Evolutionary conservation across 1,284 basidiomycete species (phyloP).

Genomic region (Afroboletus lepidellus): DNA sequence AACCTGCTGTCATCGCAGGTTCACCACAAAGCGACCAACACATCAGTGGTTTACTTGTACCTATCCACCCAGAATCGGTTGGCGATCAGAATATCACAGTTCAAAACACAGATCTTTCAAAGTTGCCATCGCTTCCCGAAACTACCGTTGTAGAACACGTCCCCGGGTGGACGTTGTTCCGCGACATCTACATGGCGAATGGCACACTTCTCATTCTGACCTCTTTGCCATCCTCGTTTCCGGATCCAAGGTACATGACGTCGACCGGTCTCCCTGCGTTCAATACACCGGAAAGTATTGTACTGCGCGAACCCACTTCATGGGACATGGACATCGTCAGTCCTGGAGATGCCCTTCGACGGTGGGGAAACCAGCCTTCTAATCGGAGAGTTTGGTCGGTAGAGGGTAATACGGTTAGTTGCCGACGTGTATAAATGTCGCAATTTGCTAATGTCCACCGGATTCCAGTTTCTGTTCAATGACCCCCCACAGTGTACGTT

Average conservation of each 20-base stretch:
- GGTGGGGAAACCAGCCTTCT: conserved; percentile 52
- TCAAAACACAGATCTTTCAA: conserved; percentile 6
- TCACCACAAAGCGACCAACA: conserved; percentile 18
- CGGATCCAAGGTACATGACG: conserved; percentile 63
- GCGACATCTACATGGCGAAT: conserved; percentile 76
- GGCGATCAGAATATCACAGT: not conserved
- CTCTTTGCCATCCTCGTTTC: conserved; percentile 48
- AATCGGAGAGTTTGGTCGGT: conserved; percentile 57
- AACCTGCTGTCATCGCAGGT: conserved; percentile 14
- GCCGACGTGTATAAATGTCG: not conserved
- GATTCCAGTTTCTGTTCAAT: conserved; percentile 54
- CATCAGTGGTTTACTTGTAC: not conserved
- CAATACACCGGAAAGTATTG: conserved; percentile 62
- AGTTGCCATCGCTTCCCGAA: conserved; percentile 38
- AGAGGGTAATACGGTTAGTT: conserved; percentile 64
- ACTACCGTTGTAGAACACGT: conserved; percentile 61
- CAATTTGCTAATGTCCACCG: conserved; percentile 2
- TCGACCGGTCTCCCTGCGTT: conserved; percentile 63
- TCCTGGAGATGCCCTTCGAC: conserved; percentile 54
- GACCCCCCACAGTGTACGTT: conserved; percentile 58
- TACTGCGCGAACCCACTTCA: conserved; percentile 61
- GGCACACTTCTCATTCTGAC: conserved; percentile 69
- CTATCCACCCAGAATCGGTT: conserved; percentile 1
- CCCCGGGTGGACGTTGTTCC: conserved; percentile 80
- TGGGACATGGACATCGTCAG: conserved; percentile 61